Base-by-base conservation (phyloP, 2,329 filamentous ascomycete species). In the Phaeosphaeria sp. region DNA sequence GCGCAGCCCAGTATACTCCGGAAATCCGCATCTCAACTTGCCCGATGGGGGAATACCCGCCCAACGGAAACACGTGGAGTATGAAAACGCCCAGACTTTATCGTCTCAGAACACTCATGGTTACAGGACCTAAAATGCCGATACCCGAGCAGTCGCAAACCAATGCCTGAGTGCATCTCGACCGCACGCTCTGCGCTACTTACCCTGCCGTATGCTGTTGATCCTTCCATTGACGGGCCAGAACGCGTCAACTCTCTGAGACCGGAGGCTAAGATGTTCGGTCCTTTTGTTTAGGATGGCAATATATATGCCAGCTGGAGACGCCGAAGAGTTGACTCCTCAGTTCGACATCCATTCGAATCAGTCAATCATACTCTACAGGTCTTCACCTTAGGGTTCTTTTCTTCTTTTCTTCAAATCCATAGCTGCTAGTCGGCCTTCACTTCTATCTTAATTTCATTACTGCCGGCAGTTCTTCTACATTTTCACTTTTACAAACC, bases 381-480 rank as follows among this genome's bases (percentile, higher is more conserved):
- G 18, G 46, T 49, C 56, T 46, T 47, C 27, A 43, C 20, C 51
- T 53, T 62, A 57, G 44, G 47, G 51, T 56, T 58, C 49, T 59
- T 39, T 39, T 43, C 52, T 59, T 60, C 44, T 51, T 56, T 50
- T 46, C 39, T 62, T 51, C 33, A 33, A 21, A 56, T 54, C 27
- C 52, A 49, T 56, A 59, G 65, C 71, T 72, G 69, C 71, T 68
- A 72, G 70, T 42, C 71, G 55, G 72, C 66, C 51, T 55, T 51
- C 43, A 47, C 9, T 46, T 63, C 56, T 44, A 55, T 59, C 51
- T 47, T 47, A 13, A 25, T 47, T 47, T 15, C 21, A 62, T 23
- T 39, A 63, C 71, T 74, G 72, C 71, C 59, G 72, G 52, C 72
- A 72, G 72, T 67, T 48, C 18, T 47, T 51, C 36, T 4, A 10